Conservation (phyloP, 2,329 filamentous ascomycete species). For the Colletotrichum eremochloae region DNA sequence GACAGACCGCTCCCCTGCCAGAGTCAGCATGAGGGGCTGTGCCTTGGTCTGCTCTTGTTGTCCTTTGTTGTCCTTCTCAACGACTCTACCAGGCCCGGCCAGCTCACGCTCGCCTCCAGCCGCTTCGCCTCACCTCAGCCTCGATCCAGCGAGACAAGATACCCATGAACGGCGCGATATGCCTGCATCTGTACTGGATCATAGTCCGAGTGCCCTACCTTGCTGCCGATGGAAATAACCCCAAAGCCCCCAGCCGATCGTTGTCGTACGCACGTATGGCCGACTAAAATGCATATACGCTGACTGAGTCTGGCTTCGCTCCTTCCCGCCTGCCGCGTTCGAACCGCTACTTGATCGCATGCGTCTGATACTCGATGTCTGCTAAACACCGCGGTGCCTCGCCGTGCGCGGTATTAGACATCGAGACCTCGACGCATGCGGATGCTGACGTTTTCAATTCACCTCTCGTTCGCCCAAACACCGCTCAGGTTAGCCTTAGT, state of each 20-base stretch:
- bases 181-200: background rate
- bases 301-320: background rate
- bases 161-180: background rate
- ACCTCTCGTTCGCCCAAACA: background rate
- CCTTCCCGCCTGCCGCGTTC: background rate
- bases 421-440: constrained; percentile 13
- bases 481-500: background rate
- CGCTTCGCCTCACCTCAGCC: background rate
- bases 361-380: background rate
- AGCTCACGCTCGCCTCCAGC: background rate
- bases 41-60: background rate
- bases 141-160: constrained; percentile 4
- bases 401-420: background rate
- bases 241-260: background rate
- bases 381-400: no score
- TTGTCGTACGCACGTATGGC: background rate
- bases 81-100: constrained; percentile 8
- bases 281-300: background rate
- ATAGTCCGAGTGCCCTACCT: background rate
- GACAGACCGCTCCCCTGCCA: background rate
- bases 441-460: constrained; percentile 2
- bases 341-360: background rate
- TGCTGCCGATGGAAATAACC: background rate
- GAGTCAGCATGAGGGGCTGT: background rate
- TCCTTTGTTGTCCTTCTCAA: constrained; percentile 8